Percentiles rank a stretch among this genome's conserved stretches.
Conservation (phyloP, 192 early-diverging fungal species). For the Dispira parvispora region DNA sequence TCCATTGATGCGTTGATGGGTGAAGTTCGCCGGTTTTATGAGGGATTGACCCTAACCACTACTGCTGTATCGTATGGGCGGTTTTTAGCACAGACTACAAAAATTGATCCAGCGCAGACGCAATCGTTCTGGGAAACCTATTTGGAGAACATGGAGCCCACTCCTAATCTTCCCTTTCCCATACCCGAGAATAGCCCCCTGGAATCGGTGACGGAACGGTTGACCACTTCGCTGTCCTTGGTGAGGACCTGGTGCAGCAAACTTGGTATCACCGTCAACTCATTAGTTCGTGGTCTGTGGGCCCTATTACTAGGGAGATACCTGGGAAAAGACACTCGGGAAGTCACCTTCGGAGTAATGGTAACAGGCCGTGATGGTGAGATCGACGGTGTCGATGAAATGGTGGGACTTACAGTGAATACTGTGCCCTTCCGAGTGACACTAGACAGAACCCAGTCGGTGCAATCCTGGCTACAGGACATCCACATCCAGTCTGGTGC, state of each 20-base stretch:
- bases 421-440: background rate
- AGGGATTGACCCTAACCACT: background rate
- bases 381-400: slow-evolving; percentile 1
- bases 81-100: background rate
- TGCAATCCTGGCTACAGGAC: background rate
- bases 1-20: background rate
- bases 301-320: background rate
- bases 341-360: slow-evolving; percentile 9
- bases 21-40: background rate
- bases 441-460: background rate
- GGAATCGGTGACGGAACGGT: background rate
- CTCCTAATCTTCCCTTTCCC: background rate
- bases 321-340: background rate
- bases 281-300: slow-evolving; percentile 1
- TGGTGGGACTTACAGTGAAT: slow-evolving; percentile 8
- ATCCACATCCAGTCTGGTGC: background rate
- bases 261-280: background rate
- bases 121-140: background rate
- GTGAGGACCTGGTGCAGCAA: background rate
- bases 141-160: background rate
- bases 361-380: slow-evolving; percentile 3
- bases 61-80: background rate
- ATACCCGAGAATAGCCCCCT: background rate
- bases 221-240: background rate
- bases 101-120: background rate